These are phyloP conservation scores for Myriosclerotinia duriaeana DNA, from an alignment of 2,329 filamentous ascomycete genomes.

Conservation along the genomic window DNA sequence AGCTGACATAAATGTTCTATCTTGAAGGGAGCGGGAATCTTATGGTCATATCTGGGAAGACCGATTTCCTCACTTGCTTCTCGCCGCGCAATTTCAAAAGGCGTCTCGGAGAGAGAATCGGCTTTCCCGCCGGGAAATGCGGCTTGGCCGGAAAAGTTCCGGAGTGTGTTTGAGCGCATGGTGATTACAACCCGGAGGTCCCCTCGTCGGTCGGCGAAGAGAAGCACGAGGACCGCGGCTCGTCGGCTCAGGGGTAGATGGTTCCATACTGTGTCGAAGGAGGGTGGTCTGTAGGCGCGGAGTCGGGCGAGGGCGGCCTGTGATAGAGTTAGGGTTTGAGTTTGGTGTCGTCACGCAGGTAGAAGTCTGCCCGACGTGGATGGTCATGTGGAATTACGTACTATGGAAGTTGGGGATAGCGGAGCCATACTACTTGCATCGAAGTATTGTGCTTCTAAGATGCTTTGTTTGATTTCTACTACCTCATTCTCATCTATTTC, in stretches of 20 bases:
- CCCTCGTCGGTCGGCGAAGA: slow-evolving; percentile 81
- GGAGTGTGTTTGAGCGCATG: slow-evolving; percentile 62
- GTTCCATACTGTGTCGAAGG: slow-evolving; percentile 61
- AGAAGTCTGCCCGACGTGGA: not conserved
- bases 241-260: slow-evolving; percentile 62
- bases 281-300: slow-evolving; percentile 59
- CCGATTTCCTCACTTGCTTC: slow-evolving; percentile 95
- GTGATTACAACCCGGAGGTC: slow-evolving; percentile 72
- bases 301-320: slow-evolving; percentile 53
- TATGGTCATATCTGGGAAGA: slow-evolving; percentile 67
- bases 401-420: slow-evolving; percentile 36
- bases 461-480: slow-evolving; percentile 35
- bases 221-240: slow-evolving; percentile 82
- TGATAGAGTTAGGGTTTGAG: not conserved
- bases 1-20: slow-evolving; percentile 87
- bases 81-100: slow-evolving; percentile 78
- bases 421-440: slow-evolving; percentile 41
- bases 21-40: slow-evolving; percentile 72
- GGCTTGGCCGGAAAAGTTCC: slow-evolving; percentile 78
- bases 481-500: slow-evolving; percentile 41
- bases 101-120: slow-evolving; percentile 57
- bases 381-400: slow-evolving; percentile 26
- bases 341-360: not conserved
- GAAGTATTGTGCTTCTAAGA: slow-evolving; percentile 39
- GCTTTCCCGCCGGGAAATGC: slow-evolving; percentile 81